A percentile compares a stretch with the other conserved stretches of the same genome.
Evolutionary conservation across 1,284 basidiomycete species (phyloP).

Genomic region (Hortiboletus rubellus): DNA sequence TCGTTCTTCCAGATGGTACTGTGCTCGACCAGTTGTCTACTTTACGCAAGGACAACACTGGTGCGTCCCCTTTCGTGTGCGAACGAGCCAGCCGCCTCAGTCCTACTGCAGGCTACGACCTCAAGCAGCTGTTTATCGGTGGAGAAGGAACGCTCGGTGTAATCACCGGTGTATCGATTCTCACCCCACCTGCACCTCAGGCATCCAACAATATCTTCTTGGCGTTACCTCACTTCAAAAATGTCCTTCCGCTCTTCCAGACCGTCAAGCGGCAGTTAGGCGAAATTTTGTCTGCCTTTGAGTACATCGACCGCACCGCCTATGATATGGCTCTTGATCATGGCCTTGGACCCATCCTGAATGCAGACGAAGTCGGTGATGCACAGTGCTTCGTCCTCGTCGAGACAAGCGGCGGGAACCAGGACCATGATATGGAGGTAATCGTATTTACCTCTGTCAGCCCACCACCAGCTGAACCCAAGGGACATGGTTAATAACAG

Average conservation of each 20-base stretch:
- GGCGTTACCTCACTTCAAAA: conserved; percentile 72
- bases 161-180: conserved; percentile 93
- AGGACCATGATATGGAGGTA: conserved; percentile 95
- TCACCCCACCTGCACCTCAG: conserved; percentile 88
- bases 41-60: conserved; percentile 97
- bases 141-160: conserved; percentile 96
- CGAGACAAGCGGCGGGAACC: conserved; percentile 93
- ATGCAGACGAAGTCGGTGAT: conserved; percentile 68
- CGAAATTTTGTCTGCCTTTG: conserved; percentile 97
- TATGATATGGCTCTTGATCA: conserved; percentile 86
- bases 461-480: conserved; percentile 14
- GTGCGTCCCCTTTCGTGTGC: conserved; percentile 41
- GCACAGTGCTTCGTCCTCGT: conserved; percentile 90
- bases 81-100: not conserved
- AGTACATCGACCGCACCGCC: conserved; percentile 90
- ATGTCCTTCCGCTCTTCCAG: conserved; percentile 70
- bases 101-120: conserved; percentile 84
- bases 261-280: conserved; percentile 77
- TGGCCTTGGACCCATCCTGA: conserved; percentile 66
- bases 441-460: conserved; percentile 12
- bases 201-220: conserved; percentile 80
- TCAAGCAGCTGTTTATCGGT: conserved; percentile 99
- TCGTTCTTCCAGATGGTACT: conserved; percentile 96
- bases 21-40: conserved; percentile 83
- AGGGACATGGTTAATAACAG: conserved; percentile 41